phyloP scores from a whole-genome alignment of 148 eudicot genomes.

The Suaeda aralocaspica region DNA sequence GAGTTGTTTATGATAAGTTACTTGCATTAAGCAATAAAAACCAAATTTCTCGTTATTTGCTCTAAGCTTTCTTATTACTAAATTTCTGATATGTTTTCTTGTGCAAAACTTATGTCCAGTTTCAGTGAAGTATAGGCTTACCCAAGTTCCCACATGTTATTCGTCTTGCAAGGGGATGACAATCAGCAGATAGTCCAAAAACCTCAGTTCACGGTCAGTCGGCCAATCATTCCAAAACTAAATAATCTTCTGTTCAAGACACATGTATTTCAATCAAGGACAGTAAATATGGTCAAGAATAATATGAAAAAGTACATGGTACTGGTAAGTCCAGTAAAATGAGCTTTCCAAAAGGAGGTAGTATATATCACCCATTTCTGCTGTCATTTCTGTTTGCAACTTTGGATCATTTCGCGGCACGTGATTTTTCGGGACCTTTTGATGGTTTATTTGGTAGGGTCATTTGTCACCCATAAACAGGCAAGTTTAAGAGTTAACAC shows the following conservation, averaged over 20 bases:
- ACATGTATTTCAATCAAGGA: slow-evolving; percentile 28
- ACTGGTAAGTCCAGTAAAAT: slow-evolving; percentile 18
- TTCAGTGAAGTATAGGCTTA: slow-evolving; percentile 8
- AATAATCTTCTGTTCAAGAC: slow-evolving; percentile 6
- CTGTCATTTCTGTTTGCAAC: slow-evolving; percentile 23
- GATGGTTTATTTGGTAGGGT: slow-evolving; percentile 24
- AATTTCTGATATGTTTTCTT: background rate
- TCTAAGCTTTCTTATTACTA: background rate
- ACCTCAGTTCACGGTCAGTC: slow-evolving; percentile 4
- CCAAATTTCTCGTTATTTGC: background rate
- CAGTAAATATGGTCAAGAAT: slow-evolving; percentile 26
- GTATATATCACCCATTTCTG: slow-evolving; percentile 24
- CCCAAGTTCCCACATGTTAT: slow-evolving; percentile 14
- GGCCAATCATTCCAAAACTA: background rate
- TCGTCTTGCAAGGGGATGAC: slow-evolving; percentile 3
- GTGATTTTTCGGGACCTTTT: slow-evolving; percentile 32
- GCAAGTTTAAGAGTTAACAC: slow-evolving; percentile 15
- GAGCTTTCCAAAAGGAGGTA: slow-evolving; percentile 22
- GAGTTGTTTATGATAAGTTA: slow-evolving; percentile 2
- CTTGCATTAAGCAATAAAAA: background rate
- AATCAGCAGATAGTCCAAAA: slow-evolving; percentile 16
- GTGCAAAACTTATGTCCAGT: background rate
- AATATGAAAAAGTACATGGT: slow-evolving; percentile 26
- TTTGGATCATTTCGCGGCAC: slow-evolving; percentile 21
- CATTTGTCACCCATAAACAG: slow-evolving; percentile 30